Evolutionary conservation across 331 rosid species (phyloP).

Genomic region (Prunus yedoensis): DNA sequence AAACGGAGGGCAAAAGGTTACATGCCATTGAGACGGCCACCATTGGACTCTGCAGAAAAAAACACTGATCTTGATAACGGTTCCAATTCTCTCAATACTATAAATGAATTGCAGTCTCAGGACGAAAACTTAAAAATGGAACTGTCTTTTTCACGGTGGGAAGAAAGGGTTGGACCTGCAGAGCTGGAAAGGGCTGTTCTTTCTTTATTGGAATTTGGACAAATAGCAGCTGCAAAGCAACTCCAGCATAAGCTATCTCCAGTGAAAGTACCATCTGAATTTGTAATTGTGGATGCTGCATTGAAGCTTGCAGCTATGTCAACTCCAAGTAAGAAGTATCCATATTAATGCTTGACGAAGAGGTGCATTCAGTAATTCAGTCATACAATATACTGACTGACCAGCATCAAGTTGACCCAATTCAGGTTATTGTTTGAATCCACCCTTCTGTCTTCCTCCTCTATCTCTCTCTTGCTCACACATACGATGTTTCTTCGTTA

Average conservation of each 20-base stretch:
- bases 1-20: slow-evolving; percentile 88
- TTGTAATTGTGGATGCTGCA: slow-evolving; percentile 83
- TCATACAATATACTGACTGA: slow-evolving; percentile 43
- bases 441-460: background rate
- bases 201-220: slow-evolving; percentile 94
- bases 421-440: slow-evolving; percentile 56
- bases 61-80: slow-evolving; percentile 65
- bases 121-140: slow-evolving; percentile 75
- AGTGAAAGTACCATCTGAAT: slow-evolving; percentile 68
- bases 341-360: slow-evolving; percentile 72
- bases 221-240: slow-evolving; percentile 89
- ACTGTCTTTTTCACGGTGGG: slow-evolving; percentile 87
- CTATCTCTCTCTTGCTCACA: background rate
- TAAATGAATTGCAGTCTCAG: slow-evolving; percentile 57
- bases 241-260: slow-evolving; percentile 92
- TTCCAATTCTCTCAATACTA: slow-evolving; percentile 43
- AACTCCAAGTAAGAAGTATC: slow-evolving; percentile 57
- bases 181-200: slow-evolving; percentile 92
- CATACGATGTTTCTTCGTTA: background rate
- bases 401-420: slow-evolving; percentile 50
- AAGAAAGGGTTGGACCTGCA: slow-evolving; percentile 87
- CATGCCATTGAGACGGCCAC: slow-evolving; percentile 53
- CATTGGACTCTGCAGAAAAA: slow-evolving; percentile 59
- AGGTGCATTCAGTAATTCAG: slow-evolving; percentile 55
- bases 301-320: slow-evolving; percentile 78